These are phyloP conservation scores for Plectranthus barbatus DNA, from an alignment of 257 asterid genomes.

Conservation along the genomic window DNA sequence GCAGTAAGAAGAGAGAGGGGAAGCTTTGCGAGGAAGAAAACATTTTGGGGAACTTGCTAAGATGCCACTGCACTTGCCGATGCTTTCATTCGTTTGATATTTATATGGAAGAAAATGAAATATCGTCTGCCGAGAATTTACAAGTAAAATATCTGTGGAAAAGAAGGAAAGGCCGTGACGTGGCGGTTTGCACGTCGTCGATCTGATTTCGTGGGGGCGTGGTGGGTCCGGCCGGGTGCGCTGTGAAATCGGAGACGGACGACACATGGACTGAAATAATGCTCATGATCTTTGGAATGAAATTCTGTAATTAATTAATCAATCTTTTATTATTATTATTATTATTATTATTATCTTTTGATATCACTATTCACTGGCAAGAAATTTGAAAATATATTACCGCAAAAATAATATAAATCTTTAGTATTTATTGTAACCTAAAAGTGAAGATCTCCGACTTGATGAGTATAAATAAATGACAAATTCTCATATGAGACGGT, in stretches of 20 bases:
- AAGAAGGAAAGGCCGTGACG: neutral
- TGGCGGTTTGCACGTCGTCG: neutral
- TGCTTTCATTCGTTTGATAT: neutral
- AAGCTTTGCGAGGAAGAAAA: constrained; percentile 16
- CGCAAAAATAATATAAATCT: no score
- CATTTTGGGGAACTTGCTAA: constrained; percentile 24
- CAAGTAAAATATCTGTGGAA: neutral
- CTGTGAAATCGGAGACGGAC: neutral
- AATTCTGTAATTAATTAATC: no score
- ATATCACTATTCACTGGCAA: no score
- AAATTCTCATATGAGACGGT: no score
- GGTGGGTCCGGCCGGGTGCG: neutral
- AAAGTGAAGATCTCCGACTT: no score
- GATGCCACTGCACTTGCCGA: neutral
- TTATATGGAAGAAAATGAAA: neutral
- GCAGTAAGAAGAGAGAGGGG: constrained; percentile 13
- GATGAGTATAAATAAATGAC: no score
- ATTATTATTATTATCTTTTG: no score
- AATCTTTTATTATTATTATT: no score
- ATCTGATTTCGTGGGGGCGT: neutral
- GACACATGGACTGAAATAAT: neutral
- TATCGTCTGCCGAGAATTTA: neutral
- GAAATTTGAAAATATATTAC: no score
- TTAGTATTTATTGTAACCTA: no score
- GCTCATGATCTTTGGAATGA: neutral